Conservation (phyloP, 75 land plant species). For the Sequoia sempervirens region DNA sequence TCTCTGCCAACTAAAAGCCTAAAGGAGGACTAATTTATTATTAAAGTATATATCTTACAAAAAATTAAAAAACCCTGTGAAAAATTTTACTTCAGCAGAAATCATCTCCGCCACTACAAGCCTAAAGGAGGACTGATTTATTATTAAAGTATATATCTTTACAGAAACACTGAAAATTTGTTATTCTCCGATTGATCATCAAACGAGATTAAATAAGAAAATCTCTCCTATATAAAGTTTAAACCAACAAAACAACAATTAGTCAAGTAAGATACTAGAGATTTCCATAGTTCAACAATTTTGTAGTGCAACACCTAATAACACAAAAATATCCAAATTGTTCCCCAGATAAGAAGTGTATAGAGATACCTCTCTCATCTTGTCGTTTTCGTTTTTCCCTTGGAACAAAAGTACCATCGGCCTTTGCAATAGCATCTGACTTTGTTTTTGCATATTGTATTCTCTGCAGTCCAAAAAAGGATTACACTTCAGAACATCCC, state of each 20-base stretch:
- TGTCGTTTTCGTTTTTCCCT: conserved; percentile 82
- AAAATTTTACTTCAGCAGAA: not conserved
- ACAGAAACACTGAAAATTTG: not conserved
- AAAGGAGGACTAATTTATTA: not conserved
- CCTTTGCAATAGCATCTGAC: conserved; percentile 89
- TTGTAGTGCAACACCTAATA: not conserved
- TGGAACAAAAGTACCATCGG: conserved; percentile 91
- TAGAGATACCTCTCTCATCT: conserved; percentile 73
- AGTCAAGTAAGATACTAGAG: not conserved
- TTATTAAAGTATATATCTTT: not conserved
- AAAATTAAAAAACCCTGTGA: too few species aligned
- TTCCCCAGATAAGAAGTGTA: not conserved
- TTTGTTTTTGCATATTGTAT: conserved; percentile 95
- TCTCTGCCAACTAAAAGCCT: not conserved
- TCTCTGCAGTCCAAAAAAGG: conserved; percentile 43
- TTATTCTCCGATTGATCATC: not conserved
- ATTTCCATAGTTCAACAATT: not conserved
- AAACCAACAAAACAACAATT: not conserved
- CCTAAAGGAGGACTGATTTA: not conserved
- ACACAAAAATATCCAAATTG: not conserved
- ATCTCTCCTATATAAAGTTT: not conserved
- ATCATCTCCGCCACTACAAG: not conserved
- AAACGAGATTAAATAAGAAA: not conserved
- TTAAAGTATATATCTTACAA: not conserved
- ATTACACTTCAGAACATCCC: conserved; percentile 1